These are phyloP conservation scores for Candida glucosophila DNA, from an alignment of 1,139 yeast genomes.

Conservation along the genomic window DNA sequence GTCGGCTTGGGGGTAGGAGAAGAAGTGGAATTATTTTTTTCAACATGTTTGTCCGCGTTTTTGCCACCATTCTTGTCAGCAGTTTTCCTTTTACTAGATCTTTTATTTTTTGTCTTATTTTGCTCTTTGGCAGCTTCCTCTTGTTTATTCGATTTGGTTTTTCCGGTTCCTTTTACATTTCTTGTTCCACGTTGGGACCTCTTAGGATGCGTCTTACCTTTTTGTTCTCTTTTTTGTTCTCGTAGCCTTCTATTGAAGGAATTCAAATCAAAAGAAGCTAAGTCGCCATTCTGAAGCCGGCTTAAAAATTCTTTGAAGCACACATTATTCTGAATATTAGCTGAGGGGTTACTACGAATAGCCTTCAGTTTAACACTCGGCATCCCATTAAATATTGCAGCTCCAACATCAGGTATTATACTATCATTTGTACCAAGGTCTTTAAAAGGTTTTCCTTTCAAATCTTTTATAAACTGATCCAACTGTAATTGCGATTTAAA, in stretches of 20 bases:
- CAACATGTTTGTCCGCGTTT: conserved; percentile 3
- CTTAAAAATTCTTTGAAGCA: conserved; percentile 8
- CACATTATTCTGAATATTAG: conserved; percentile 6
- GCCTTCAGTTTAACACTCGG: conserved; percentile 5
- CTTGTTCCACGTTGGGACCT: conserved; percentile 1
- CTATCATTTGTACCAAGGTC: conserved; percentile 14
- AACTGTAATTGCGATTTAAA: conserved; percentile 10
- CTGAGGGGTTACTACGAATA: no score
- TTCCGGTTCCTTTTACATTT: conserved; percentile 1
- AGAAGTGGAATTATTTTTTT: conserved; percentile 2
- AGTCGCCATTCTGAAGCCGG: conserved; percentile 7
- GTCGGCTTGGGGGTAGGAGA: no score
- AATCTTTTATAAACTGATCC: conserved; percentile 9
- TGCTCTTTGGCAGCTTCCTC: conserved; percentile 1
- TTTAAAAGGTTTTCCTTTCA: conserved; percentile 14
- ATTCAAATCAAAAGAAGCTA: conserved; percentile 9
- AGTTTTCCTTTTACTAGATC: not conserved
- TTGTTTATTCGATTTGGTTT: conserved; percentile 1
- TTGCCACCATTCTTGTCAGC: conserved; percentile 1
- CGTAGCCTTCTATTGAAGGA: conserved; percentile 6
- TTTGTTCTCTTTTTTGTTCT: conserved; percentile 5
- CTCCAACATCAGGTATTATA: conserved; percentile 17
- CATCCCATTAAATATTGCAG: conserved; percentile 17
- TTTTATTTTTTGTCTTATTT: not conserved
- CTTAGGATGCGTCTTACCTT: conserved; percentile 3